phyloP scores from a whole-genome alignment of 305 asterid species.

The Solanum chacoense region DNA sequence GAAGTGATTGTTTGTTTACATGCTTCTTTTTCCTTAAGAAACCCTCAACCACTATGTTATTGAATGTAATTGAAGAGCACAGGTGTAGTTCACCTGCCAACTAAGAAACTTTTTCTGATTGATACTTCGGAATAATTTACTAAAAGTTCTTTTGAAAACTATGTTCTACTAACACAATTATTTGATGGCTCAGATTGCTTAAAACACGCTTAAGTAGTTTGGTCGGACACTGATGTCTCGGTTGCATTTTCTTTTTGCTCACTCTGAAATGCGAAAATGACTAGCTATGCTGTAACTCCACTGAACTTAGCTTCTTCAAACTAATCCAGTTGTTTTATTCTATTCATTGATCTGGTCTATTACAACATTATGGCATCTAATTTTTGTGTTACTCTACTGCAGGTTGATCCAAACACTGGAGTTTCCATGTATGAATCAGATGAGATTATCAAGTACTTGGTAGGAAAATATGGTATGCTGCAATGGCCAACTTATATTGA shows the following conservation, averaged over 20 bases:
- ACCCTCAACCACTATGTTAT: neutral
- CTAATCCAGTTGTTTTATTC: neutral
- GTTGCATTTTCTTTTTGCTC: neutral
- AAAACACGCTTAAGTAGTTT: neutral
- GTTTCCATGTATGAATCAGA: conserved; percentile 89
- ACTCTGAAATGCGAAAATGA: neutral
- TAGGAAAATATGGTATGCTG: conserved; percentile 66
- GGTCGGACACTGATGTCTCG: neutral
- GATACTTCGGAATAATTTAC: neutral
- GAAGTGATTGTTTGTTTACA: neutral
- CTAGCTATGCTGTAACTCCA: neutral
- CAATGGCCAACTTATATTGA: neutral
- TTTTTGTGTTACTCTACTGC: conserved; percentile 16
- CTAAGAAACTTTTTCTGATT: neutral
- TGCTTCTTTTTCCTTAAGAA: neutral
- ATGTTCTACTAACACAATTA: neutral
- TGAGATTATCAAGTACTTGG: conserved; percentile 79
- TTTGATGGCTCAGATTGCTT: neutral
- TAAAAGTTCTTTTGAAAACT: neutral
- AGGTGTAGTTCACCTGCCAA: neutral
- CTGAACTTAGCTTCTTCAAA: neutral
- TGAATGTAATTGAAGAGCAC: neutral
- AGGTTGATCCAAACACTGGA: conserved; percentile 97
- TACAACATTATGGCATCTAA: neutral
- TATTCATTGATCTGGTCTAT: neutral